phyloP scores from a whole-genome alignment of 208 protist genomes.

The Porcisia hertigi region DNA sequence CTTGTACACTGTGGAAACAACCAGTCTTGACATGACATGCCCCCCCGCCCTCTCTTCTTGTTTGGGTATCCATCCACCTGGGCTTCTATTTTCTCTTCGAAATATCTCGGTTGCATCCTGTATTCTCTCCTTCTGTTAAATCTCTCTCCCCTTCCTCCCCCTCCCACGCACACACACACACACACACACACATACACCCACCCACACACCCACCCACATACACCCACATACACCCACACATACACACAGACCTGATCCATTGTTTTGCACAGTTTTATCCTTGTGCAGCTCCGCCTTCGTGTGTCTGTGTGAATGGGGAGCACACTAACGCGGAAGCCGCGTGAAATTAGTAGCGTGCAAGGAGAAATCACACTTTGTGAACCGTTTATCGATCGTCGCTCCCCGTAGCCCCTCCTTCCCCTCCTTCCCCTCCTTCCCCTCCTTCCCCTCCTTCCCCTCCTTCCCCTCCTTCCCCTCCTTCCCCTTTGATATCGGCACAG shows the following conservation, averaged over 20 bases:
- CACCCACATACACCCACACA: neutral
- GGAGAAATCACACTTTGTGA: neutral
- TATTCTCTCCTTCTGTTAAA: neutral
- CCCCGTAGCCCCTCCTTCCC: neutral
- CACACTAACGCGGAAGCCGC: too few species aligned
- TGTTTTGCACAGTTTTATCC: neutral
- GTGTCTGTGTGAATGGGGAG: too few species aligned
- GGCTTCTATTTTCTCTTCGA: neutral
- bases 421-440: neutral
- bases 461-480: too few species aligned
- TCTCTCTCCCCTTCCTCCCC: neutral
- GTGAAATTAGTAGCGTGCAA: neutral
- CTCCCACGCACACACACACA: neutral
- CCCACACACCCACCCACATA: neutral
- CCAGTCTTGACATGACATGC: too few species aligned
- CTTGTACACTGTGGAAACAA: too few species aligned
- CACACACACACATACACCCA: neutral
- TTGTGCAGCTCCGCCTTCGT: neutral
- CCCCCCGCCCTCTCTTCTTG: too few species aligned
- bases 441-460: too few species aligned
- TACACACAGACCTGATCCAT: neutral
- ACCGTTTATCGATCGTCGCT: neutral
- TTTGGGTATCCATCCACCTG: neutral
- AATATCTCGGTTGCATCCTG: neutral
- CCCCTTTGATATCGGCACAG: neutral